Conservation (phyloP, 2,329 filamentous ascomycete genomes). For the Eurotiales sp. region DNA sequence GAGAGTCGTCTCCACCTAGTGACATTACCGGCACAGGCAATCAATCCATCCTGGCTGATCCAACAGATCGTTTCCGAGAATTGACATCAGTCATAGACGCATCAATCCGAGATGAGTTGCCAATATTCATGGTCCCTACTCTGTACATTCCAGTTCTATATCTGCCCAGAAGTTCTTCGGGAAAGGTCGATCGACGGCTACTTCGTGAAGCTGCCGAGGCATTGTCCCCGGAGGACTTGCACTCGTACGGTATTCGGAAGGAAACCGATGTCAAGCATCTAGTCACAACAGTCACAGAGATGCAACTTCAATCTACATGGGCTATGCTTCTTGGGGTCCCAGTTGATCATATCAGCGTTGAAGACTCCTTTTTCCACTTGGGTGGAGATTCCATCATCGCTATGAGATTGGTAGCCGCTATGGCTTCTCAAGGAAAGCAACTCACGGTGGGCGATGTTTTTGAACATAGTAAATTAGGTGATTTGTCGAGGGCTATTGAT, state of each 20-base stretch:
- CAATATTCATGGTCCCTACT: slow-evolving; percentile 3
- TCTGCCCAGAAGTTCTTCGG: background rate
- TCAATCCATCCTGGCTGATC: background rate
- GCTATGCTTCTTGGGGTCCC: background rate
- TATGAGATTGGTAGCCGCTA: background rate
- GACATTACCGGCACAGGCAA: background rate
- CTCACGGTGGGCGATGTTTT: background rate
- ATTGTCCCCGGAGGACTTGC: background rate
- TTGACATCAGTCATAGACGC: background rate
- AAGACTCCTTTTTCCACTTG: background rate
- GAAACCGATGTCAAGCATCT: background rate
- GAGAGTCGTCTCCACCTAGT: background rate
- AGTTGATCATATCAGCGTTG: background rate
- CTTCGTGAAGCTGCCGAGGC: background rate
- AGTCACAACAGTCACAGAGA: background rate
- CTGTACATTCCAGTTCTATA: slow-evolving; percentile 2
- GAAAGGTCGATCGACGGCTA: background rate
- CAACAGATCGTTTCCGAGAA: background rate
- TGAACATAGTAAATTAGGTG: background rate
- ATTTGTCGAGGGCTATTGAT: background rate
- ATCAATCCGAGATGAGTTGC: background rate
- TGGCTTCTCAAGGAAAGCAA: background rate
- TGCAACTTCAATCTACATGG: background rate
- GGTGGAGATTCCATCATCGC: background rate
- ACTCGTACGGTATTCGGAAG: background rate